phyloP scores from a whole-genome alignment of 139 green algal species.

The Micractinium conductrix region DNA sequence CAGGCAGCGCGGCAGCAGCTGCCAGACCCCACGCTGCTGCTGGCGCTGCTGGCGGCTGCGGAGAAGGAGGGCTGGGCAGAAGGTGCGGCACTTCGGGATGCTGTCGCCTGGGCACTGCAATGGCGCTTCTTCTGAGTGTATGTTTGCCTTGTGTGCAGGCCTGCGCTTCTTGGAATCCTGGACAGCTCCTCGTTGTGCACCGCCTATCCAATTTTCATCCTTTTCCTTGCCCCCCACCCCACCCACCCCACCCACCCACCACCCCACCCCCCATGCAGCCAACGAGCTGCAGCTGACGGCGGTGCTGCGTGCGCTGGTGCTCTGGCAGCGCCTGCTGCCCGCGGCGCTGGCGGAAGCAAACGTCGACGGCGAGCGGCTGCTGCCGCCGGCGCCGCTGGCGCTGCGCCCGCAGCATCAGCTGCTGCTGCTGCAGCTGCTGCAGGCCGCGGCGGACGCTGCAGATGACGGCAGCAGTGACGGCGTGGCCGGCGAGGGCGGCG shows the following conservation, averaged over 20 bases:
- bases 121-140: too few species aligned
- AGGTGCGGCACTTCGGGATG: too few species aligned
- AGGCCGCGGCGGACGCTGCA: background rate
- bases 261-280: background rate
- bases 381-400: constrained; percentile 22
- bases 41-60: constrained; percentile 19
- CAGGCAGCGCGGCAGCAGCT: constrained; percentile 27
- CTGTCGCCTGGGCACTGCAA: too few species aligned
- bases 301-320: constrained; percentile 35
- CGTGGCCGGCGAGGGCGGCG: background rate
- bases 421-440: constrained; percentile 12
- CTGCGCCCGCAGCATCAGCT: constrained; percentile 33
- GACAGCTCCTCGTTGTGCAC: too few species aligned
- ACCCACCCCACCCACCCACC: background rate
- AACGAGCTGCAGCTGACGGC: constrained; percentile 39
- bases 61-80: constrained; percentile 36
- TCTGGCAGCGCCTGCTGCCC: constrained; percentile 49
- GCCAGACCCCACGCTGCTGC: constrained; percentile 25
- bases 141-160: too few species aligned
- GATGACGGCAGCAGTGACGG: background rate
- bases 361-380: constrained; percentile 48
- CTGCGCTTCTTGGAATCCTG: too few species aligned
- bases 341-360: constrained; percentile 50
- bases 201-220: too few species aligned
- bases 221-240: too few species aligned